A percentile compares a stretch with the other conserved stretches of the same genome.
Evolutionary conservation across 164 flowering plant species (phyloP).

Genomic region (Piper longum): DNA sequence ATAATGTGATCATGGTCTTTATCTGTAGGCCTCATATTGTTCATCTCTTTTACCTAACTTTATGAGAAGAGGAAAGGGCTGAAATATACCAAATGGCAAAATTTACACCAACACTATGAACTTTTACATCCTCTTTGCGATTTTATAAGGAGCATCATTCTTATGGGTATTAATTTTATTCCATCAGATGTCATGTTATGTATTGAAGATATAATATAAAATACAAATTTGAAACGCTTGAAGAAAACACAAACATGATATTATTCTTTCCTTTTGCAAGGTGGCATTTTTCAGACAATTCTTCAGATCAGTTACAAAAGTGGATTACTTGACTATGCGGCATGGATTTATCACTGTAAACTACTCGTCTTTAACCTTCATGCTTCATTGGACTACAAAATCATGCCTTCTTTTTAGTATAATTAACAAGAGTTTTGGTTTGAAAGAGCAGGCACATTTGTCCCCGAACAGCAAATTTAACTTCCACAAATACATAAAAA

Average conservation of each 20-base stretch:
- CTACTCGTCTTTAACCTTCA: neutral
- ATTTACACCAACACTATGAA: too few relatives aligned
- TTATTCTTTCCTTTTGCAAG: conserved; percentile 12
- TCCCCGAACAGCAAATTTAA: conserved; percentile 53
- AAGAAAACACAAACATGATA: neutral
- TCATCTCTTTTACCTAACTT: too few relatives aligned
- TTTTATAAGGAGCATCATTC: too few relatives aligned
- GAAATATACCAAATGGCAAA: too few relatives aligned
- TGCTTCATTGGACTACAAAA: neutral
- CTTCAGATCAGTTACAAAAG: conserved; percentile 43
- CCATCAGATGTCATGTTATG: too few relatives aligned
- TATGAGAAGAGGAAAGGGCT: too few relatives aligned
- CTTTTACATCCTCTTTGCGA: too few relatives aligned
- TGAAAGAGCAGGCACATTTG: conserved; percentile 48
- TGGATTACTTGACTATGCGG: conserved; percentile 58
- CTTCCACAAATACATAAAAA: conserved; percentile 64
- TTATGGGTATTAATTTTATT: too few relatives aligned
- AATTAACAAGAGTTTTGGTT: neutral
- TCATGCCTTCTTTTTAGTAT: neutral
- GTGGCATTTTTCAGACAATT: conserved; percentile 67
- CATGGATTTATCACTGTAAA: conserved; percentile 61
- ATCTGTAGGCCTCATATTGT: too few relatives aligned
- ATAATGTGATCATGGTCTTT: neutral
- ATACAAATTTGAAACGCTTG: neutral
- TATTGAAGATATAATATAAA: neutral